Base-by-base conservation (phyloP, 192 early-diverging fungal species). In the Coemansia javaensis region DNA sequence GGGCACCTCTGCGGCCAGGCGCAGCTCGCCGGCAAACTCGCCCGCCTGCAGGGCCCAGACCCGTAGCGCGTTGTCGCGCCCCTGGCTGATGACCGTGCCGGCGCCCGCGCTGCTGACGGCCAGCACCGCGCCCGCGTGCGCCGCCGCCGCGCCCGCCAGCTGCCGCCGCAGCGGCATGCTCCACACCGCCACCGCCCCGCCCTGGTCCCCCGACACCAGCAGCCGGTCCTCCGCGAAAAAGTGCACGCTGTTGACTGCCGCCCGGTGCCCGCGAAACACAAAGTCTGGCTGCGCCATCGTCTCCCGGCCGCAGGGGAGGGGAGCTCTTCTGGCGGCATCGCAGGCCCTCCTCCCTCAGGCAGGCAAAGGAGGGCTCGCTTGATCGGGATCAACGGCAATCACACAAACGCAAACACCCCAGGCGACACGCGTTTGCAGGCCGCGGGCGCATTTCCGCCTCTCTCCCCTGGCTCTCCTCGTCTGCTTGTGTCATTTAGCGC, bases 81-180 rank as follows among this genome's bases (percentile, higher is more conserved):
- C 71, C 44, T 75, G 72, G 18, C 59, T 75, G 10, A 75, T 11
- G 14, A 68, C 32, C 0, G 59, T 68, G 40, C 43, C 37, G 14
- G 33, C 34, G 15, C 47, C 43, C 1, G 59, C 28, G 15, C 60
- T 61, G 18, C 49, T 38, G 8, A 57, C 53, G 1, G 58, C 37
- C 17, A 75, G 23, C 15, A 75, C 42, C 11, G 72, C 41, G 13
- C 33, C 55, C 12, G 46, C 17, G 34, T 75, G 72, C 5, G 72
- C 72, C 6, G 20, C 32, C 0, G 42, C 7, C 2, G 21, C 40
- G 8, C 28, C 54, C 24, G 43, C 54, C 11, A 68, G 40, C 35
- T 50, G 65, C 12, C 65, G 50, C 31, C 68, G 67, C 15, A 75
- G 42, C 17, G 63, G 56, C 65, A 75, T 75, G 52, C 59, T 75